phyloP scores from a whole-genome alignment of 345 rosid species.

The Pelargonium nanum region DNA sequence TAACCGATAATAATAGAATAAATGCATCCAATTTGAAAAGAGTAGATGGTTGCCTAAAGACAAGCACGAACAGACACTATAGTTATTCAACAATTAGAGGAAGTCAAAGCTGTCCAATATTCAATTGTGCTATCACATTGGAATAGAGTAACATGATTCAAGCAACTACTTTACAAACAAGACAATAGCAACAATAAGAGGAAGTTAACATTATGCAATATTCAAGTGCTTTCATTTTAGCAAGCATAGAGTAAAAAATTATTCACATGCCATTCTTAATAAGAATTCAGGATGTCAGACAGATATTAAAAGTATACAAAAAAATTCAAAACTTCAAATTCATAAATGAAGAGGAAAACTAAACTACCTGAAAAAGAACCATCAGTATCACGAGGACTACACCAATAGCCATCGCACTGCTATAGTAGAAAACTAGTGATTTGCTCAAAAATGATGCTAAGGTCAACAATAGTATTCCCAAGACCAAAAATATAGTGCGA shows the following conservation, averaged over 20 bases:
- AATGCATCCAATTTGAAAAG: background rate
- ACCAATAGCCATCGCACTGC: conserved; percentile 89
- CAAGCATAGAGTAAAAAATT: background rate
- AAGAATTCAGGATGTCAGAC: background rate
- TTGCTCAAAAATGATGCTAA: conserved; percentile 61
- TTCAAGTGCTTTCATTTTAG: background rate
- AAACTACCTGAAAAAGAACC: conserved; percentile 77
- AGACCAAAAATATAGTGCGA: conserved; percentile 51
- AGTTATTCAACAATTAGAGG: no score
- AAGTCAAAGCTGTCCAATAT: no score
- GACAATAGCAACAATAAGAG: background rate
- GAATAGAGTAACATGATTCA: no score
- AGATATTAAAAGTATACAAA: conserved; percentile 1
- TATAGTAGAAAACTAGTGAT: conserved; percentile 72
- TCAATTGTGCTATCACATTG: no score
- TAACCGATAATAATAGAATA: background rate
- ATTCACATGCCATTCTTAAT: background rate
- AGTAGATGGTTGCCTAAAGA: background rate
- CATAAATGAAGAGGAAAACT: background rate
- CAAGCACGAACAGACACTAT: no score
- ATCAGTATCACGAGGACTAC: conserved; percentile 73
- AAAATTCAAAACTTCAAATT: background rate
- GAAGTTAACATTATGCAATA: background rate
- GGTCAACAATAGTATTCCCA: conserved; percentile 52
- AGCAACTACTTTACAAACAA: background rate